Base-by-base conservation (phyloP, 495 filamentous ascomycete genomes). In the Cenococcum geophilum region DNA sequence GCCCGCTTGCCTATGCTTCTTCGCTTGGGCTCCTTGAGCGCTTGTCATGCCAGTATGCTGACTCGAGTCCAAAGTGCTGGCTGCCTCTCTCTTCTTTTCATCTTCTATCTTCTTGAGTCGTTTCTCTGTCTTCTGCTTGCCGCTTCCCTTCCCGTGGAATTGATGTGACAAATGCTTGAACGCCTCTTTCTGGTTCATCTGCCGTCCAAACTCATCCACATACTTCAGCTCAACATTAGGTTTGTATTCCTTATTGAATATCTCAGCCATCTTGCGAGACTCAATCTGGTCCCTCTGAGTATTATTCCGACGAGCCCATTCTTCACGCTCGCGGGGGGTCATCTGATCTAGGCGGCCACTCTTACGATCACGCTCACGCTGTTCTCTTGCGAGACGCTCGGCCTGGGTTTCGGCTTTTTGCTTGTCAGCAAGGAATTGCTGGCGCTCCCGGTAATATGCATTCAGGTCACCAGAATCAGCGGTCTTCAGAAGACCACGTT, bases 51-150 rank as follows among this genome's bases (percentile, higher is more conserved):
- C 91, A 25, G 86, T 87, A 61, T 85, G 85, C 72, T 89, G 86
- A 67, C 86, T 90, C 58, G 84, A 87, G 69, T 95, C 89, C 62
- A 97, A 73, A 49, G 86, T 80, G 68, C 87, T 90, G 80, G 89
- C 87, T 0, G 88, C 82, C 77, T 89, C 85, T 65, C 84, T 82
- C 71, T 87, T 87, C 82, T 91, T 92, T 77, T 97, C 92, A 66
- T 92, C 90, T 58, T 92, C 93, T 75, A 96, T 92, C 83, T 93
- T 95, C 84, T 97, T 96, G 53, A 98, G 75, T 57, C 82, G 79
- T 77, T 97, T 97, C 79, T 97, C 92, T 23, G 91, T 97, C 86
- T 98, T 98, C 77, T 88, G 88, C 81, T 97, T 97, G 55, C 93
- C 93, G 69, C 86, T 91, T 47, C 92, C 91, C 77, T 97, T 97